A percentile compares a stretch with the other conserved stretches of the same genome.
phyloP scores from a whole-genome alignment of 495 filamentous ascomycete genomes.

The Hypoxylon lienhwacheense region DNA sequence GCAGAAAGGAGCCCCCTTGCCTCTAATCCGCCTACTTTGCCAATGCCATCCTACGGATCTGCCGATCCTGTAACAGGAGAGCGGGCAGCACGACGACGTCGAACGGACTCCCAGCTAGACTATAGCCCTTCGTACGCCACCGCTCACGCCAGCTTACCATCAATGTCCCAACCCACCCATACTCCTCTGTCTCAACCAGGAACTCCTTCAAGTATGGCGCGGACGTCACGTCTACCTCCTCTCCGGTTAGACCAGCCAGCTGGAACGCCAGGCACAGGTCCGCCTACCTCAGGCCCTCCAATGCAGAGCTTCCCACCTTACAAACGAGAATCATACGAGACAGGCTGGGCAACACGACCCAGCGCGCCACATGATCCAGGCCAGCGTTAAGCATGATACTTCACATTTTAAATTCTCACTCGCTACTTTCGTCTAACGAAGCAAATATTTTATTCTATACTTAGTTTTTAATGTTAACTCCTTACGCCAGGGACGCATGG shows the following conservation, averaged over 20 bases:
- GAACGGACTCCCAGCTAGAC: constrained; percentile 50
- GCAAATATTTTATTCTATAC: constrained; percentile 29
- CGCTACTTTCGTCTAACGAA: constrained; percentile 32
- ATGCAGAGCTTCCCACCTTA: constrained; percentile 36
- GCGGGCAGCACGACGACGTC: constrained; percentile 47
- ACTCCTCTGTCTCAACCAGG: constrained; percentile 45
- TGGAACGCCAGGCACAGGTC: constrained; percentile 35
- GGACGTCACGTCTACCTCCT: constrained; percentile 47
- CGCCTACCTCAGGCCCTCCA: constrained; percentile 34
- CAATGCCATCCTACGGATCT: constrained; percentile 28
- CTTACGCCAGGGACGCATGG: constrained; percentile 17
- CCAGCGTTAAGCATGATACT: constrained; percentile 15
- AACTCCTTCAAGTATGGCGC: constrained; percentile 42
- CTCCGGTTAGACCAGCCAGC: constrained; percentile 47
- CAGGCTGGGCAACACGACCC: constrained; percentile 49
- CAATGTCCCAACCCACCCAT: constrained; percentile 42
- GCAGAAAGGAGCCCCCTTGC: constrained; percentile 40
- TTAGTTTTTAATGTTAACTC: constrained; percentile 33
- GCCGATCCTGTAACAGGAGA: constrained; percentile 41
- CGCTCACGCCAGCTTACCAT: constrained; percentile 41
- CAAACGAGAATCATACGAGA: constrained; percentile 44
- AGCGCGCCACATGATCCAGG: constrained; percentile 37
- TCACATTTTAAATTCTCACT: constrained; percentile 7
- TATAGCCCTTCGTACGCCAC: constrained; percentile 43
- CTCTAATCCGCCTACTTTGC: constrained; percentile 26